Conservation (phyloP, 192 early-diverging fungal species). For the Coemansia sp. region DNA sequence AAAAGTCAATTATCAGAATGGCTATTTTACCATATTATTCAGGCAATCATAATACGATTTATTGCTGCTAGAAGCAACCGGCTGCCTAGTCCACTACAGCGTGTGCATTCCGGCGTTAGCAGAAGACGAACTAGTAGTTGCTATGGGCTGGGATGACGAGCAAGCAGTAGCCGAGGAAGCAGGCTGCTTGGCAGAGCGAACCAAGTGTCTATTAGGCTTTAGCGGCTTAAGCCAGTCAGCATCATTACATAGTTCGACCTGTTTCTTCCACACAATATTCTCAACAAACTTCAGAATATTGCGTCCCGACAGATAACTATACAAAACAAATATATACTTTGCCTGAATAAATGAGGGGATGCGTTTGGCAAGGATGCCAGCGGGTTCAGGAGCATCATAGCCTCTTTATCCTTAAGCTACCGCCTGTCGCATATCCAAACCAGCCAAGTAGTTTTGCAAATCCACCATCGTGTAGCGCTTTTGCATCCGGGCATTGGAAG, state of each 20-base stretch:
- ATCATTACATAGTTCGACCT: neutral
- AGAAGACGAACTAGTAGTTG: too few species aligned
- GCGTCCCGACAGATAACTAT: neutral
- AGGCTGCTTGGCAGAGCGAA: too few species aligned
- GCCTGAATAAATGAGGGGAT: neutral
- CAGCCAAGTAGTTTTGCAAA: constrained; percentile 1
- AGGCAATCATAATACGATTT: too few species aligned
- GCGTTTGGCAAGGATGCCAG: constrained; percentile 2
- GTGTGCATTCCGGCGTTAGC: too few species aligned
- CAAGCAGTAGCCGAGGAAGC: too few species aligned
- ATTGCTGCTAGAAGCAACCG: too few species aligned
- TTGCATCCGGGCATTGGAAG: constrained; percentile 1
- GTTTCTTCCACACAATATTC: constrained; percentile 4
- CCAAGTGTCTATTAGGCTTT: too few species aligned
- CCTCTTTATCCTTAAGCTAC: neutral
- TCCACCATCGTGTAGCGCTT: constrained; percentile 3
- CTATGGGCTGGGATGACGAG: too few species aligned
- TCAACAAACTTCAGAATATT: neutral
- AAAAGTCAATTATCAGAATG: too few species aligned
- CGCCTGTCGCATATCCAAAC: neutral
- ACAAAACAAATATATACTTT: neutral
- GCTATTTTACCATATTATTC: too few species aligned
- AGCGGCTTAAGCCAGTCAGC: neutral
- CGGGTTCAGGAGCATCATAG: neutral
- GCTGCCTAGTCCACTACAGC: too few species aligned